Percentiles rank a stretch among this genome's conserved stretches.
These are phyloP conservation scores for Penicillium simplicissimum DNA, from an alignment of 495 filamentous ascomycete genomes.

Conservation along the genomic window DNA sequence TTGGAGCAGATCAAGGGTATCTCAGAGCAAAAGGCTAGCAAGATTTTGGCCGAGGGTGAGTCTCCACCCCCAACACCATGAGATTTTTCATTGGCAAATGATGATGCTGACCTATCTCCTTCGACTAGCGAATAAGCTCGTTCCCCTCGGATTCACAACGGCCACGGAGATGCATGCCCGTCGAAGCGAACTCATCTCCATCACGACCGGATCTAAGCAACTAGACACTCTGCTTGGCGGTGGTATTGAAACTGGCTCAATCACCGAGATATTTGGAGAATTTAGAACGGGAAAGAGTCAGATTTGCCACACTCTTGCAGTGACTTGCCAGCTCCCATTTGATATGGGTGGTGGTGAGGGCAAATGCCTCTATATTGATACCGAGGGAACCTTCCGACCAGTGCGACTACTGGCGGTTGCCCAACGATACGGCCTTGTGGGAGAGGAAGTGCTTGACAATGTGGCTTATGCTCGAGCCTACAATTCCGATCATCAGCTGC, in stretches of 20 bases:
- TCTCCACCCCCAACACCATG: constrained; percentile 9
- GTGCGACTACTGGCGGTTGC: constrained; percentile 89
- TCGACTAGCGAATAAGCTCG: constrained; percentile 79
- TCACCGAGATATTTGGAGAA: constrained; percentile 98
- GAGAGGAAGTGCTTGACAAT: constrained; percentile 97
- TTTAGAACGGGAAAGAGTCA: constrained; percentile 98
- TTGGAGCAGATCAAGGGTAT: constrained; percentile 97
- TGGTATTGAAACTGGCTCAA: constrained; percentile 93
- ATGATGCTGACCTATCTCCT: constrained; percentile 1
- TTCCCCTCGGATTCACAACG: constrained; percentile 98
- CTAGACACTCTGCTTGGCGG: constrained; percentile 93
- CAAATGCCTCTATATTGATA: constrained; percentile 99
- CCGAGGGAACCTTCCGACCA: constrained; percentile 94
- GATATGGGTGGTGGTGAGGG: constrained; percentile 99
- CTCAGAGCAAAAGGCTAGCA: constrained; percentile 91
- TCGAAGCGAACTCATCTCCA: constrained; percentile 92
- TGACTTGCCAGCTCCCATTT: constrained; percentile 95
- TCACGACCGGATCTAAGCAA: constrained; percentile 96
- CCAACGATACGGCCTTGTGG: constrained; percentile 88
- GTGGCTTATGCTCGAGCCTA: constrained; percentile 97
- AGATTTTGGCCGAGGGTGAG: constrained; percentile 87
- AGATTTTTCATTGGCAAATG: constrained; percentile 11
- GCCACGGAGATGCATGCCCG: constrained; percentile 99
- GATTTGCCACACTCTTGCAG: constrained; percentile 97
- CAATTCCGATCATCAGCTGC: constrained; percentile 96